These are phyloP conservation scores for Penicillium odoratum DNA, from an alignment of 495 filamentous ascomycete species.

Conservation along the genomic window DNA sequence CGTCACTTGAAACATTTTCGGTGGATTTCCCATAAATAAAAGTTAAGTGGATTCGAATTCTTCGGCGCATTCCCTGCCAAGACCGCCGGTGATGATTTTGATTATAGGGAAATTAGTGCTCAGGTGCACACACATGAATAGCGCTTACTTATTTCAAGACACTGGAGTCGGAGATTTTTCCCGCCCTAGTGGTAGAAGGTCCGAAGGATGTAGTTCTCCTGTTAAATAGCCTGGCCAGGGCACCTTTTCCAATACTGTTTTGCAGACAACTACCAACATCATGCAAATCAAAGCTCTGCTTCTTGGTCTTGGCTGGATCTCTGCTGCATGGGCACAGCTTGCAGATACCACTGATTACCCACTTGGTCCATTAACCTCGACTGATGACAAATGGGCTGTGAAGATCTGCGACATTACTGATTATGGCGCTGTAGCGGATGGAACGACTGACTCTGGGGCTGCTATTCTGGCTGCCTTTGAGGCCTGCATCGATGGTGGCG, in stretches of 20 bases:
- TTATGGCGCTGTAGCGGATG: constrained; percentile 29
- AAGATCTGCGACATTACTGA: constrained; percentile 27
- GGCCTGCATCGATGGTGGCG: constrained; percentile 32
- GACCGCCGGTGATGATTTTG: not conserved
- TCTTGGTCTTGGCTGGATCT: constrained; percentile 10
- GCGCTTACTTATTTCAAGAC: constrained; percentile 1
- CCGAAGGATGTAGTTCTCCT: too few species aligned
- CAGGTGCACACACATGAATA: not conserved
- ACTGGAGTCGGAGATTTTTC: not conserved
- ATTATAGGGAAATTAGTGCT: constrained; percentile 3
- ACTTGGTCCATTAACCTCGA: constrained; percentile 35
- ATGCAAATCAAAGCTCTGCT: constrained; percentile 10
- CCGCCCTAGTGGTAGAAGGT: not conserved
- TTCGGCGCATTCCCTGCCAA: not conserved
- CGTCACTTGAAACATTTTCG: constrained; percentile 3
- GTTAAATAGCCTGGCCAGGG: not conserved
- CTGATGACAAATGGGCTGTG: constrained; percentile 17
- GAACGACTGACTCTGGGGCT: constrained; percentile 41
- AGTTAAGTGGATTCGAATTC: not conserved
- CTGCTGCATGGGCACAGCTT: constrained; percentile 11
- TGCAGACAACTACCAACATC: constrained; percentile 1
- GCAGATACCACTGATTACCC: constrained; percentile 16
- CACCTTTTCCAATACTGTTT: not conserved
- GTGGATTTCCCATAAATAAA: constrained; percentile 10
- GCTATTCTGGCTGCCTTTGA: constrained; percentile 40